Percentiles rank a stretch among this genome's conserved stretches.
phyloP scores from a whole-genome alignment of 2,329 filamentous ascomycete genomes.

The Xylariaceae sp. region DNA sequence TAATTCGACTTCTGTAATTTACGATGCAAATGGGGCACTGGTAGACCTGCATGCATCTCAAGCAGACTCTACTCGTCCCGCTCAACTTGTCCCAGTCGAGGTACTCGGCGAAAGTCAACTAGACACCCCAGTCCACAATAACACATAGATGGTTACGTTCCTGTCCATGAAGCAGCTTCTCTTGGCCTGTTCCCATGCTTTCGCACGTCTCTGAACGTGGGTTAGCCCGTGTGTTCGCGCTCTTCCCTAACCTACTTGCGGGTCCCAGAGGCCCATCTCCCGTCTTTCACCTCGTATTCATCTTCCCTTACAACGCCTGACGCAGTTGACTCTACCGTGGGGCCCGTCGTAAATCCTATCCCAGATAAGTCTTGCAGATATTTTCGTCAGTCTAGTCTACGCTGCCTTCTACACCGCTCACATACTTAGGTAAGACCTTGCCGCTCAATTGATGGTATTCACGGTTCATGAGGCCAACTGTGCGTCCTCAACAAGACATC shows the following conservation, averaged over 20 bases:
- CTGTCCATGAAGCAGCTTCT: not conserved
- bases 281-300: no score
- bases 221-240: no score
- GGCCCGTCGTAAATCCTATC: not conserved
- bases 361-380: conserved; percentile 4
- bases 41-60: conserved; percentile 13
- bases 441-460: not conserved
- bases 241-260: no score
- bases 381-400: conserved; percentile 4
- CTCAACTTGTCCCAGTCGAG: not conserved
- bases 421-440: not conserved
- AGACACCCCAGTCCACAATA: conserved; percentile 12
- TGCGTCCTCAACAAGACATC: conserved; percentile 1
- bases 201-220: not conserved
- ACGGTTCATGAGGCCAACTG: not conserved
- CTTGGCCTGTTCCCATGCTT: not conserved
- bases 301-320: no score
- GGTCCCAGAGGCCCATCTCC: no score
- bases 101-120: no score
- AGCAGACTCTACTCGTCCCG: conserved; percentile 4
- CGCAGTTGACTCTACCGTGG: not conserved
- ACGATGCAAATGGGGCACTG: conserved; percentile 8
- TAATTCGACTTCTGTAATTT: not conserved
- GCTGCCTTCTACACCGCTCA: not conserved
- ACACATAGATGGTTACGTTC: conserved; percentile 14